Base-by-base conservation (phyloP, 768 basidiomycete genomes). In the Lactarius akahatsu region DNA sequence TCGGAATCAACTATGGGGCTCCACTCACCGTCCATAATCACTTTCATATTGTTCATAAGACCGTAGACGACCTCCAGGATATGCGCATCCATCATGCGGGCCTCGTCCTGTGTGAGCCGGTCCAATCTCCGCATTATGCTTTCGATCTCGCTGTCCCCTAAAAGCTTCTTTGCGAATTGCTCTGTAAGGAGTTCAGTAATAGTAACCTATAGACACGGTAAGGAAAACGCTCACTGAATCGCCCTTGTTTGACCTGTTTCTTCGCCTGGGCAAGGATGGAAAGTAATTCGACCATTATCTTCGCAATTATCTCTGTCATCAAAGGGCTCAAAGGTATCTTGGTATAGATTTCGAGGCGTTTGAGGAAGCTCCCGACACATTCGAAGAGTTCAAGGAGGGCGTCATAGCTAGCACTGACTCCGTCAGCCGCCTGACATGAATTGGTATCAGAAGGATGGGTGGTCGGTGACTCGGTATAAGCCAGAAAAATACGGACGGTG, bases 161-260 rank as follows among this genome's bases (percentile, higher is more conserved):
- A 20, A 5, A 62, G 30, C n/a, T 16, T 62, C 52, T 52, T 59
- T 30, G 59, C 45, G 20, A 61, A 61, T 23, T 61, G 45, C 32
- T 61, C 59, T 62, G 36, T 13, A 11, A 28, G 1, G 20, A 30
- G 41, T 16, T 38, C 23, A 15, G 47, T 11, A n/a, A n/a, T 50
- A 63, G 83, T 13, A 54, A 34, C 20, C 4, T 20, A n/a, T 30
- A 59, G 20, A 6, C n/a, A 10, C 18, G 23, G 13, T 7, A 50
- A 50, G 2, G 20, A 16, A 34, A 6, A 13, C 45, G 26, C 50
- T 61, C 16, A 61, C 59, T 61, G 45, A 61, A 32, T 34, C 59
- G 30, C 5, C 59, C 59, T 7, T 50, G 45, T 3, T 61, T 61
- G n/a, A 61, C 13, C 11, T 26, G 23, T 26, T 52, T 26, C 50